Evolutionary conservation across 1,284 basidiomycete species (phyloP).

Genomic region (Cryptococcus hybrid): DNA sequence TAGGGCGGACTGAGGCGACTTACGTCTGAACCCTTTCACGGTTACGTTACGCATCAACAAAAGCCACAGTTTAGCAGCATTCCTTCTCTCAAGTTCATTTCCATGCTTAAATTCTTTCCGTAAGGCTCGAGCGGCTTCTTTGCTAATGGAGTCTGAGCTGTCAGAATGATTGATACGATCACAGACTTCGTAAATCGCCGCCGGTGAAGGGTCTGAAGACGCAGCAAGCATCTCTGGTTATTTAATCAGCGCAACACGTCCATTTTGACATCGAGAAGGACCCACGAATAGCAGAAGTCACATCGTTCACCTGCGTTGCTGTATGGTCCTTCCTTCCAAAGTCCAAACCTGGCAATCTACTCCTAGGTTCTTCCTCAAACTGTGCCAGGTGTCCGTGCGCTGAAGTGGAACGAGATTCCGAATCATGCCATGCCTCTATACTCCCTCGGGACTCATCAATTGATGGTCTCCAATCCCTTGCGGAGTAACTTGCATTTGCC

Average conservation of each 20-base stretch:
- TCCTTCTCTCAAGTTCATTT: constrained; percentile 34
- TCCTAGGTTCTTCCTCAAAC: constrained; percentile 14
- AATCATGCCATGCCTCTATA: constrained; percentile 9
- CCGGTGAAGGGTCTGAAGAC: constrained; percentile 29
- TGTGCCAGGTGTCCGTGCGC: constrained; percentile 17
- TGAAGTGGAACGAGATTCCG: constrained; percentile 13
- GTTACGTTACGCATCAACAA: constrained; percentile 42
- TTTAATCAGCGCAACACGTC: neutral
- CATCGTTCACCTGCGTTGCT: constrained; percentile 22
- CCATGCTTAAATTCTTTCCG: constrained; percentile 48
- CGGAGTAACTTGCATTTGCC: neutral
- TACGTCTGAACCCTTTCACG: constrained; percentile 36
- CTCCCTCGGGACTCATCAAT: constrained; percentile 17
- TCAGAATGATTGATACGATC: constrained; percentile 46
- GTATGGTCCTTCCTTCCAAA: constrained; percentile 2
- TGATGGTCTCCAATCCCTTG: constrained; percentile 12
- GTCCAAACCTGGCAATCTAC: constrained; percentile 20
- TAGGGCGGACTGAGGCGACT: constrained; percentile 9
- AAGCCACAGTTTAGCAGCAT: constrained; percentile 46
- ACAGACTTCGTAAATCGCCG: constrained; percentile 40
- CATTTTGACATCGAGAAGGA: neutral
- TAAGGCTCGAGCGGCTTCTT: constrained; percentile 45
- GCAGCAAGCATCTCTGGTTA: constrained; percentile 36
- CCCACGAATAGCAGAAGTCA: constrained; percentile 39
- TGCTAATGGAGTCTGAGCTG: constrained; percentile 33